A percentile compares a stretch with the other conserved stretches of the same genome.
Evolutionary conservation across 306 rosid genomes (phyloP).

Genomic region (Lotus japonicus): DNA sequence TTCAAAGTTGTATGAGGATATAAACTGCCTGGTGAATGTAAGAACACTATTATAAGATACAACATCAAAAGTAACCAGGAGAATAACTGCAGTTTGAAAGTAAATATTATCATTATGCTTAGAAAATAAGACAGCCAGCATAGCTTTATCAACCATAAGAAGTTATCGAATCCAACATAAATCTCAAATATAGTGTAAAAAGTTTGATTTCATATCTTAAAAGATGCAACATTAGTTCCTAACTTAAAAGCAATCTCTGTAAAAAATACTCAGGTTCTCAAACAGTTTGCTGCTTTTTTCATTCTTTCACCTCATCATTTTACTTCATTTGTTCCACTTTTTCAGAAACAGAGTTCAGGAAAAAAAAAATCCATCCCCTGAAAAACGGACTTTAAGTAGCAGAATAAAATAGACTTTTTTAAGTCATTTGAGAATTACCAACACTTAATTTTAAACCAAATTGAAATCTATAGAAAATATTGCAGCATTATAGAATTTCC

Average conservation of each 20-base stretch:
- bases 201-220: not conserved
- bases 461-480: conserved; percentile 38
- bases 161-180: not conserved
- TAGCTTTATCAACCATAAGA: not conserved
- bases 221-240: conserved; percentile 17
- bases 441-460: conserved; percentile 38
- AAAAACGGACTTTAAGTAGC: not conserved
- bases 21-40: conserved; percentile 50
- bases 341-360: conserved; percentile 8
- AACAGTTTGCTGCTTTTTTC: not conserved
- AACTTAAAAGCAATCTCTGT: conserved; percentile 6
- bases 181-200: not conserved
- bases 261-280: not conserved
- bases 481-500: conserved; percentile 36
- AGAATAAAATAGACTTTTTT: not conserved
- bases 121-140: conserved; percentile 1
- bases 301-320: conserved; percentile 14
- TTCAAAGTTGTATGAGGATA: conserved; percentile 48
- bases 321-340: conserved; percentile 10
- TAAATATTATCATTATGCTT: not conserved
- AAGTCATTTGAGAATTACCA: conserved; percentile 30
- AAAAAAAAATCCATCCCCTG: not conserved
- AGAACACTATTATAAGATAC: conserved; percentile 34
- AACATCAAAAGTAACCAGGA: conserved; percentile 2
- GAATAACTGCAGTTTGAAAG: not conserved